A percentile compares a stretch with the other conserved stretches of the same genome.
Conservation (phyloP, 2,329 filamentous ascomycete genomes). For the Beauveria bassiana region DNA sequence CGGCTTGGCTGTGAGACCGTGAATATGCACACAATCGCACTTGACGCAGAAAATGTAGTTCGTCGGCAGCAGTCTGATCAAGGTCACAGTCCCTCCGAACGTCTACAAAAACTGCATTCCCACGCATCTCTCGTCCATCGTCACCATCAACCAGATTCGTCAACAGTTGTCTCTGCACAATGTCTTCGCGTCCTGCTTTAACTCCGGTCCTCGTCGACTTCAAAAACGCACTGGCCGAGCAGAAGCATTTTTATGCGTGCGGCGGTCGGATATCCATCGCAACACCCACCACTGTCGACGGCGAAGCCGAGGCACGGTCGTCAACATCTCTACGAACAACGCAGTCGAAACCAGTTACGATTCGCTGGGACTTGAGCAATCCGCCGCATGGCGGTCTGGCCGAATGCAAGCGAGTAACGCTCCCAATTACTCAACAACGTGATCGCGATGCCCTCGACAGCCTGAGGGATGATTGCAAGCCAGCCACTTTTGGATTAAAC, state of each 20-base stretch:
- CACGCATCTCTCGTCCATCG: too few relatives aligned
- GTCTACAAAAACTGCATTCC: too few relatives aligned
- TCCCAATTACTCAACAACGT: not conserved
- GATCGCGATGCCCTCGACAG: not conserved
- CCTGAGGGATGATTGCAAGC: slow-evolving; percentile 15
- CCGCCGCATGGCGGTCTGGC: too few relatives aligned
- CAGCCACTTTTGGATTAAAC: slow-evolving; percentile 41
- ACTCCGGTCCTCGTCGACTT: not conserved
- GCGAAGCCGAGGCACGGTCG: too few relatives aligned
- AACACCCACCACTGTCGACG: not conserved
- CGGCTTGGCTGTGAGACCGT: too few relatives aligned
- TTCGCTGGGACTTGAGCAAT: not conserved
- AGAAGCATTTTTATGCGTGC: not conserved
- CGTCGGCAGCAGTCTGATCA: too few relatives aligned
- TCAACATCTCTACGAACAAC: not conserved
- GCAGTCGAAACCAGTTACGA: not conserved
- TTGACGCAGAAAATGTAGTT: too few relatives aligned
- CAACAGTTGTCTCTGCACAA: too few relatives aligned
- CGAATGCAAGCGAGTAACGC: not conserved
- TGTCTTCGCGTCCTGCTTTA: not conserved
- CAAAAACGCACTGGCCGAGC: not conserved
- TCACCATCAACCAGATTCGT: too few relatives aligned
- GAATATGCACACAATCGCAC: too few relatives aligned
- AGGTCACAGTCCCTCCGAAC: too few relatives aligned
- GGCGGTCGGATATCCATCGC: not conserved